Base-by-base conservation (phyloP, 2,329 filamentous ascomycete species). In the Colletotrichum neosansevieriae region DNA sequence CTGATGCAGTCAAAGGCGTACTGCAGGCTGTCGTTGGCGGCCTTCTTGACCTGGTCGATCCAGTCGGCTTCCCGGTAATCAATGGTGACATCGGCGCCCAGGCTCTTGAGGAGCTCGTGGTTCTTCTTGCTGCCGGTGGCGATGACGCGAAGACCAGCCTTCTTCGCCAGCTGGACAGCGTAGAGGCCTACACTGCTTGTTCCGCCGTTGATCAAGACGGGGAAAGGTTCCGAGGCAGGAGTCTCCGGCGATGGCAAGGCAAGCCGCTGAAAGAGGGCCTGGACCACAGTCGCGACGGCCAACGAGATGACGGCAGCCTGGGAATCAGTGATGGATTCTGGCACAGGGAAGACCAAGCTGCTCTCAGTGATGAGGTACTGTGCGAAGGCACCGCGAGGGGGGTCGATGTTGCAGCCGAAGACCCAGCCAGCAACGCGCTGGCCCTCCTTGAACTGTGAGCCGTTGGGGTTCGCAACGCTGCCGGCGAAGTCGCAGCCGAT, bases 81-180 rank as follows among this genome's bases (percentile, higher is more conserved):
- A 63, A 86, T 82, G 15, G 76, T 78, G 6, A 75, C 73, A 19
- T 81, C 81, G 9, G 84, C 85, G n/a, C 85, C 85, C 3, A 82
- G 78, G 1, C 73, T 75, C 65, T 76, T 75, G 17, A 83, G 76
- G 3, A 82, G 77, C 1, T 75, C 78, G 45, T 77, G 76, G 70
- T 84, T 83, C 24, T 68, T 69, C 4, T 76, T 73, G 57, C 57
- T 50, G 5, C 56, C 67, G 0, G 67, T 69, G 6, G 67, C 63
- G 13, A 70, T 67, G n/a, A 70, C 69, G 29, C 7, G 32, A 1
- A 69, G 15, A 2, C 69, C 69, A 10, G 57, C 61, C 59, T 50
- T 40, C 50, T 70, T 70, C 6, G 66, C 69, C 1, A 69, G 57
- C 50, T 70, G 66, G 0, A 70, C 51, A 1, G 64, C 63, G 34